Base-by-base conservation (phyloP, 306 rosid genomes). In the Pueraria montana region DNA sequence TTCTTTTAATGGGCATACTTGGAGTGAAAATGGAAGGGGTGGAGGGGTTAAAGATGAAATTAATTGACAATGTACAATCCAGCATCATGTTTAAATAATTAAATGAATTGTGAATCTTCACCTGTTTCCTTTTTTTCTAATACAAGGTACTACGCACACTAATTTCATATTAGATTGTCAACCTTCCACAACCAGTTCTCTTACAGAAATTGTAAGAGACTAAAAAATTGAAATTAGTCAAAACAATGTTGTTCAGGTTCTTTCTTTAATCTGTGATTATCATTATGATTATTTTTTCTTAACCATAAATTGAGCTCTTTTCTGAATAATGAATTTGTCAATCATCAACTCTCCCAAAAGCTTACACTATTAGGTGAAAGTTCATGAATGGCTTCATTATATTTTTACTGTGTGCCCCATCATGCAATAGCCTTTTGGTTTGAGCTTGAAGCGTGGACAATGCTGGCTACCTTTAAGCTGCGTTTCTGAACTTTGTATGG, bases 141-240 rank as follows among this genome's bases (percentile, higher is more conserved):
- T 12, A 2, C 45, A 24, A 36, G 26, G 59, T 68, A 11, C 14
- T 23, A 7, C 1, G 17, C 76, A 30, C 4, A 2, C 16, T 3
- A 42, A 62, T 72, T 34, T 40, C 61, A 16, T 82, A 81, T 78
- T 72, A 56, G 63, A 45, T 73, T 77, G 69, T 69, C 78, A 66
- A 80, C 67, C 75, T 49, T 55, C 68, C 82, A 50, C 17, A 48
- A 50, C 71, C 73, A 36, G 20, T 66, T 53, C 55, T 58, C 77
- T 46, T 36, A 32, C 70, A 67, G 24, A 64, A 34, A 34, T 34
- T 8, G 1, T 56, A 65, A 20, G 80, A 70, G 56, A 63, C 43
- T 62, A 59, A 30, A 52, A 55, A 5, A n/a, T 78, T 66, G 64
- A 66, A 14, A 48, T 64, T n/a, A n/a, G 71, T 81, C 21, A 45